These are phyloP conservation scores for Rosa lucieae DNA, from an alignment of 306 rosid species.

Conservation along the genomic window DNA sequence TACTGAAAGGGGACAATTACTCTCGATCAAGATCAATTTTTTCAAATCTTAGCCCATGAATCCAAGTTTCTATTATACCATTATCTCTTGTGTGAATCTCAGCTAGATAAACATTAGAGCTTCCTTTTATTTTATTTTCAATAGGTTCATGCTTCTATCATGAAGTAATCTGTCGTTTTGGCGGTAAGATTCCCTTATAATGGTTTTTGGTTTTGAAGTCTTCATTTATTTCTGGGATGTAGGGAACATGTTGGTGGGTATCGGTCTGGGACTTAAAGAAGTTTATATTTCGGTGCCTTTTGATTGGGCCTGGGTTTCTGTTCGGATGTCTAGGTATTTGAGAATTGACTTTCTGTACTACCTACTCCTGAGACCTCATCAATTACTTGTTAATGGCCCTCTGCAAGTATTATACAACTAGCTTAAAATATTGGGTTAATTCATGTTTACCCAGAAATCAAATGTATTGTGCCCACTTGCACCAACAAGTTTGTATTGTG, in stretches of 20 bases:
- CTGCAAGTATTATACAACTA: too few species aligned
- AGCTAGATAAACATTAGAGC: background rate
- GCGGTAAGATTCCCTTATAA: background rate
- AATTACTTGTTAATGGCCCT: too few species aligned
- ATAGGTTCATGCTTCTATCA: constrained; percentile 1
- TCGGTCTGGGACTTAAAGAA: background rate
- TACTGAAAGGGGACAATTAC: background rate
- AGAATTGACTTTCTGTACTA: too few species aligned
- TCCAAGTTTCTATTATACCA: background rate
- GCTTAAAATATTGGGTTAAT: too few species aligned
- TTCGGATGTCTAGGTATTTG: background rate
- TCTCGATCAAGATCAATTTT: too few species aligned
- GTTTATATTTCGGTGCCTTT: background rate
- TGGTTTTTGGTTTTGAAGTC: background rate
- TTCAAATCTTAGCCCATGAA: background rate
- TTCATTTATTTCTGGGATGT: background rate
- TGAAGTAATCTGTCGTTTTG: background rate
- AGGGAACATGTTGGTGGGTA: background rate
- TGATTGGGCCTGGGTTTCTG: background rate
- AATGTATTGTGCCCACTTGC: too few species aligned
- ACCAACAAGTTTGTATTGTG: too few species aligned
- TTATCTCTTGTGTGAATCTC: background rate
- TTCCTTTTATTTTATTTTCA: background rate
- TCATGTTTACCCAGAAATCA: too few species aligned
- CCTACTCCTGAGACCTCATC: too few species aligned